Conservation (phyloP, 1,284 basidiomycete species). For the Mycosarcoma maydis region DNA sequence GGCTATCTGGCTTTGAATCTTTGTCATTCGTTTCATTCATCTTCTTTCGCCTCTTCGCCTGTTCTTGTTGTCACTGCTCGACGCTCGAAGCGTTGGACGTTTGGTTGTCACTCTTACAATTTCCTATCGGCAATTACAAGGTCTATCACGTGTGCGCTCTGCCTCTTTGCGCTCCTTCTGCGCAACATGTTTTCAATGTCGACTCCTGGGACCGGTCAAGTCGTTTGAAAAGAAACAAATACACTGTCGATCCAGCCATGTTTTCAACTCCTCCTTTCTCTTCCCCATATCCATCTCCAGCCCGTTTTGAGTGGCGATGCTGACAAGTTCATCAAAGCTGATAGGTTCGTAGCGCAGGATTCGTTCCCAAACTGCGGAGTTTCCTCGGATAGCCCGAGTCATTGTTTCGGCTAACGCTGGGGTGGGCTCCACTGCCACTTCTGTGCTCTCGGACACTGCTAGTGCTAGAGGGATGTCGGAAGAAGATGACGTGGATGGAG, state of each 20-base stretch:
- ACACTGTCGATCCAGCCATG: slow-evolving; percentile 38
- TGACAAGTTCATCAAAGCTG: slow-evolving; percentile 43
- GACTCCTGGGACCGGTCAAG: slow-evolving; percentile 16
- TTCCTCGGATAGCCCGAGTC: slow-evolving; percentile 16
- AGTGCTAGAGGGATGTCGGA: slow-evolving; percentile 15
- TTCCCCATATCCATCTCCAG: slow-evolving; percentile 22
- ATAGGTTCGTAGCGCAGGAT: slow-evolving; percentile 44
- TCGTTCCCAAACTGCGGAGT: slow-evolving; percentile 6
- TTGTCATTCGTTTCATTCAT: too few species aligned
- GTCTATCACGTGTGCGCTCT: too few species aligned
- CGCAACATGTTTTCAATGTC: slow-evolving; percentile 14
- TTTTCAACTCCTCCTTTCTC: slow-evolving; percentile 31
- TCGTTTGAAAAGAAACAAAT: slow-evolving; percentile 41
- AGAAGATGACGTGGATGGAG: slow-evolving; percentile 12
- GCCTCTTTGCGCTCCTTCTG: neutral
- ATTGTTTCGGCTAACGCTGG: slow-evolving; percentile 21
- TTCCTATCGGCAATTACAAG: too few species aligned
- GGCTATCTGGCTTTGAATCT: too few species aligned
- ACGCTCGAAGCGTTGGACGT: too few species aligned
- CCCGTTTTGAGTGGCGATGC: slow-evolving; percentile 17
- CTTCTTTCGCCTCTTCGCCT: neutral
- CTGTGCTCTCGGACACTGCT: neutral
- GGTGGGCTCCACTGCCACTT: slow-evolving; percentile 12
- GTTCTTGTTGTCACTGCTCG: neutral
- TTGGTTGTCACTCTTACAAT: too few species aligned